Base-by-base conservation (phyloP, 805 yeast species). In the Candida alai region DNA sequence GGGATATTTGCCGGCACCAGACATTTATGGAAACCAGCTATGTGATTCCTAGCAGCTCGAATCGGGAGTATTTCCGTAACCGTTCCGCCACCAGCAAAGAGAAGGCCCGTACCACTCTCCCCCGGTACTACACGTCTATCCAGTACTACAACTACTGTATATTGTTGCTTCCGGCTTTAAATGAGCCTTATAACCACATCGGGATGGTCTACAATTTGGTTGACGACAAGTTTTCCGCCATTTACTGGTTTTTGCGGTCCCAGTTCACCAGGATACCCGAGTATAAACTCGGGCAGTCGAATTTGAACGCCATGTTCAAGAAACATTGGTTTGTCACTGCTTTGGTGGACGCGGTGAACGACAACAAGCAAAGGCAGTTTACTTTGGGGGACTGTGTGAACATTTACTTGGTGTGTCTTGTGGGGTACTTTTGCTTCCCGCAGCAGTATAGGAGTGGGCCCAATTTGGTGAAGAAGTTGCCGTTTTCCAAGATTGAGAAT, bases 141-240 rank as follows among this genome's bases (percentile, higher is more conserved):
- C 46, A 43, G 20, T 58, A 49, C 41, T 76, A 78, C 45, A 66
- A 72, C 31, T 53, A 65, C 28, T 78, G 86, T 13, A 70, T 76
- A 20, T 48, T 74, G 18, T 56, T 82, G 13, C 53, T 80, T 18
- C 89, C 90, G 1, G 74, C 85, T 0, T 64, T 79, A 37, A 84
- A 84, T 34, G 88, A 80, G 46, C 80, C 77, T 19, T 74, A 74
- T 44, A 76, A 76, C 43, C 79, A 76, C 44, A 65, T 75, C 30
- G 84, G 80, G 3, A 70, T 65, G 49, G 60, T 67, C 15, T 43
- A 47, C 40, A 65, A 65, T 39, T 32, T 52, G n/a, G 37, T 63
- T 30, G 72, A 67, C 36, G 73, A 71, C 40, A 67, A 66, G 34
- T 68, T 60, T 38, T 58, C 59, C 31, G 74, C 78, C 17, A 61